Percentiles rank a stretch among this genome's conserved stretches.
Conservation (phyloP, 2,329 filamentous ascomycete genomes). For the Elsinoe necatrix region DNA sequence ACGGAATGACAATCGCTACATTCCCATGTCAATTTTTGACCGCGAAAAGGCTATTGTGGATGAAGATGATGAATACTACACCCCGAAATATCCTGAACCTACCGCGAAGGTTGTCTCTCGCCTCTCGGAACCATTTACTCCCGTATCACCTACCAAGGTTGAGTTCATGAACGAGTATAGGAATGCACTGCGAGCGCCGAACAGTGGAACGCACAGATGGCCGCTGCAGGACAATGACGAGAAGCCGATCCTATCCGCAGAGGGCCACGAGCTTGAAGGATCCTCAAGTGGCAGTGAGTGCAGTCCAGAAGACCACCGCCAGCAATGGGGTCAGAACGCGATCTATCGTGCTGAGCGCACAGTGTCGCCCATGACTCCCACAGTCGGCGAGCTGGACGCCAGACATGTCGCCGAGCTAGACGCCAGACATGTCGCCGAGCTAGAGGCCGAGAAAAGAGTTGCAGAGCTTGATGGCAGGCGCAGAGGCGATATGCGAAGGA, state of each 20-base stretch:
- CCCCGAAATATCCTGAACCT: not conserved
- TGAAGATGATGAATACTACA: not conserved
- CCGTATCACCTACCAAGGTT: not conserved
- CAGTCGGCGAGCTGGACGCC: not conserved
- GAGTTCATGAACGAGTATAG: not conserved
- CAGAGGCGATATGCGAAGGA: not conserved
- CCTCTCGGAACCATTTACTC: not conserved
- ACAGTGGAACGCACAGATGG: not conserved
- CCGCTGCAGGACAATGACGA: not conserved
- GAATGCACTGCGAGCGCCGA: not conserved
- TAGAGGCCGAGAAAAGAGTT: not conserved
- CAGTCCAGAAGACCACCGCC: not conserved
- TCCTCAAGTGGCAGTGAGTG: not conserved
- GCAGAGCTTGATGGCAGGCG: not conserved
- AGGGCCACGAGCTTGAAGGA: not conserved
- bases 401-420: not conserved
- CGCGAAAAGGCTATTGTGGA: slow-evolving; percentile 1
- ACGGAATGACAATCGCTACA: not conserved
- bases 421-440: not conserved
- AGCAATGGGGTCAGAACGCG: not conserved
- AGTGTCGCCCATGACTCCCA: not conserved
- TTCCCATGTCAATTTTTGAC: slow-evolving; percentile 1
- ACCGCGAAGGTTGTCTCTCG: not conserved
- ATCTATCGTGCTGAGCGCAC: not conserved
- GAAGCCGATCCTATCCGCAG: not conserved